phyloP scores from a whole-genome alignment of 2,329 filamentous ascomycete species.

The Calonectria fujianensis region DNA sequence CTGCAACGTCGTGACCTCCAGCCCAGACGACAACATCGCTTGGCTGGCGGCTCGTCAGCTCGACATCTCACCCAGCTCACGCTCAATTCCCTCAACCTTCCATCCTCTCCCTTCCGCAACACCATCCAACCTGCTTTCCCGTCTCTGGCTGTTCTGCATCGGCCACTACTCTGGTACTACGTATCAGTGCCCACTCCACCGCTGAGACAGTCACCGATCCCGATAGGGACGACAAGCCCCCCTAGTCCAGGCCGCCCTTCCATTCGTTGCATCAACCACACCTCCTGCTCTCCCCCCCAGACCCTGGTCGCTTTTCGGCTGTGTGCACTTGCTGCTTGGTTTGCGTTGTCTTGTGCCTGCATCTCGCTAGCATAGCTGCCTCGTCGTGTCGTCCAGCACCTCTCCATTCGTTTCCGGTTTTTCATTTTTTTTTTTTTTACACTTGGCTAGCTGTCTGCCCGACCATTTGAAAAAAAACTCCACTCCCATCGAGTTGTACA shows the following conservation, averaged over 20 bases:
- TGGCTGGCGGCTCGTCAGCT: conserved; percentile 3
- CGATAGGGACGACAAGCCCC: conserved; percentile 34
- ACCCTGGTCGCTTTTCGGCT: conserved; percentile 37
- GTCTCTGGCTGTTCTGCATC: background rate
- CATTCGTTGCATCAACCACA: conserved; percentile 38
- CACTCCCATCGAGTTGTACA: conserved; percentile 32
- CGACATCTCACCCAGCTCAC: conserved; percentile 16
- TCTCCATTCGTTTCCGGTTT: conserved; percentile 20
- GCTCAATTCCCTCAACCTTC: conserved; percentile 28
- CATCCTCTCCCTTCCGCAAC: conserved; percentile 17
- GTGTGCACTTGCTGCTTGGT: conserved; percentile 40
- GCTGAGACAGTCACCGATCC: conserved; percentile 33
- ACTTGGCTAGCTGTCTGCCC: conserved; percentile 43
- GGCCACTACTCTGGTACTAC: conserved; percentile 33
- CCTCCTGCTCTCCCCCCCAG: conserved; percentile 21
- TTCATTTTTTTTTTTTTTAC: conserved; percentile 43
- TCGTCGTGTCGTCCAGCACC: conserved; percentile 37
- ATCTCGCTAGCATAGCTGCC: conserved; percentile 48
- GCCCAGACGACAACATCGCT: conserved; percentile 31
- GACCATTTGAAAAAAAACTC: conserved; percentile 33
- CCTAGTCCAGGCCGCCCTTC: conserved; percentile 21
- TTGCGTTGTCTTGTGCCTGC: conserved; percentile 45
- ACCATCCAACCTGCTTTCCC: background rate
- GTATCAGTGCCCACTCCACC: conserved; percentile 21
- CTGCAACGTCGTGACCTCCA: conserved; percentile 48